Evolutionary conservation across 345 rosid genomes (phyloP), one percentile per base, ranked within the genome.

Genomic region (Gossypioides kirkii): DNA sequence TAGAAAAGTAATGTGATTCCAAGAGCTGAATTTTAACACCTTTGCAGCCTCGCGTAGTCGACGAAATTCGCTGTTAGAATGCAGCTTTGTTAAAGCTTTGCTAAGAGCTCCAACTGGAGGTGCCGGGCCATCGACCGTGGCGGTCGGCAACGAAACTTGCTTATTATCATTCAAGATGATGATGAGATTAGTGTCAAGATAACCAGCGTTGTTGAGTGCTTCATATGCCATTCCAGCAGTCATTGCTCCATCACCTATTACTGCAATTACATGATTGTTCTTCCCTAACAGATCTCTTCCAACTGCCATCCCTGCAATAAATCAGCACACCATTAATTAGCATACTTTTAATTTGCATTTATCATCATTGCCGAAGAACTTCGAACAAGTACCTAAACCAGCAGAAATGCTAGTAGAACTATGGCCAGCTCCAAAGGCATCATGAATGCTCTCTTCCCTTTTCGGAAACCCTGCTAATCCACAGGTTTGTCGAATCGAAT

Each of bases 371-470:
- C 8, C 26, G 25, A 54, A 54, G 20, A 54, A n/a, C 28, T 70
- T 12, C 6, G 62, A 26, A 18, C n/a, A 70, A 0, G 25, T 80
- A 84, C 88, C 86, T 66, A 86, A 66, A 6, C 83, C 85, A 42
- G 90, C 86, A 3, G 90, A 86, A 58, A 86, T 86, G 75, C 86
- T 86, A 0, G 90, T 86, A 4, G 90, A 86, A 60, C 88, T 86
- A 22, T 86, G 90, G 23, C 90, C 88, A 54, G 69, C 82, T 12
- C 90, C 86, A 64, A 86, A 86, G 1, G 85, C 85, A 58, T 86
- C 90, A 52, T 83, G 80, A 12, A 46, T 79, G 36, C 82, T 83
- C 76, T 86, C 86, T 1, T 82, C 86, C 63, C 86, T 79, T 76
- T 81, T 86, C 0, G 88, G 84, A 14, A 84, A 86, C n/a, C 88